Base-by-base conservation (phyloP, 2,329 filamentous ascomycete genomes). In the Torrubiellomyces zombiae region DNA sequence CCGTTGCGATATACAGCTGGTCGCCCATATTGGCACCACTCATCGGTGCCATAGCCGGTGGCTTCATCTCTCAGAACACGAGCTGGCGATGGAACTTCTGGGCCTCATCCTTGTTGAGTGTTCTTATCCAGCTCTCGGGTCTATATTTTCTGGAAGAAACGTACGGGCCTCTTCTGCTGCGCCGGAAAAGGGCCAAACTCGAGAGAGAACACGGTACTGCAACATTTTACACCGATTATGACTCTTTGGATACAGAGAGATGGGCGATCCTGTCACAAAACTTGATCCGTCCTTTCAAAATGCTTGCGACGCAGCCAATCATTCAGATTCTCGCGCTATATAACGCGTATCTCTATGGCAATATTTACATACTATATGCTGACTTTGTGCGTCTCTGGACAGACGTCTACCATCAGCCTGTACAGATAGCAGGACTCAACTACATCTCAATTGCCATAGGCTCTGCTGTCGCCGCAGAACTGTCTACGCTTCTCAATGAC, bases 1-100 rank as follows among this genome's bases (percentile, higher is more conserved):
- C 71, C 2, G 67, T 75, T 40, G 65, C 69, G 1, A 59, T 61
- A 1, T 76, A 75, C 41, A 65, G 65, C 3, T 57, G 71, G 48
- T 60, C 64, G 0, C 65, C 73, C 1, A 58, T 71, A 6, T 60
- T 61, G 4, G 66, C 66, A 0, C 65, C 67, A 0, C 53, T 54
- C 0, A 23, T 70, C 9, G 66, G 49, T 2, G 48, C 48, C 4
- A 42, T 52, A 15, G 35, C 44, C 7, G 51, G 48, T 16, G 48
- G 45, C 11, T 48, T 47, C 32, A 32, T 51, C 10, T 33, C 43
- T 6, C 25, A 45, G 27, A 26, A 32, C 17, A 34, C 38, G 7
- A 43, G 38, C 7, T 55, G 50, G 51, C 40, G 48, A 16, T 55
- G 50, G 50, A 42, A 37, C 2, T 50, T 51, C 34, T 51, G 45